Evolutionary conservation across 1,284 basidiomycete species (phyloP), one percentile per base, ranked within the genome.

Genomic region (Phellopilus nigrolimitatus): DNA sequence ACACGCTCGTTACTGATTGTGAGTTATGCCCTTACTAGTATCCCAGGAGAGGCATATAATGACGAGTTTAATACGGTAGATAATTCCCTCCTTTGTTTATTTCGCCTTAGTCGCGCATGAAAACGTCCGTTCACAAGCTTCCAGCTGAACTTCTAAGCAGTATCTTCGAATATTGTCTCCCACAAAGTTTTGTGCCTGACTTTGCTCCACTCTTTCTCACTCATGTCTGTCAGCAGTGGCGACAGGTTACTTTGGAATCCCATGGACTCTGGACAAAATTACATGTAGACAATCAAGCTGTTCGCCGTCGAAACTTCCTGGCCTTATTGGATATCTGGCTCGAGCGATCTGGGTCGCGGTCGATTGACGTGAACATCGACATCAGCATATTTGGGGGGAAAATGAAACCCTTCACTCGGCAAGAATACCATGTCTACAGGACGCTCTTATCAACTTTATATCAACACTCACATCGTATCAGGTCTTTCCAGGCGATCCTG

Each of bases 201-300:
- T 40, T 46, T 17, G 42, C 50, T 46, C 51, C 51, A 21, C 31
- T 53, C 19, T 38, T 53, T 5, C 39, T 53, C n/a, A 42, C 51
- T 15, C 51, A 53, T 41, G 51, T 53, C 8, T 53, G 38, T 28
- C 45, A 34, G 17, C 44, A 31, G 17, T 53, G 51, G 51, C 36
- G 46, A 13, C 7, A 19, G 1, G 45, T 53, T 6, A 46, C 36
- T 22, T n/a, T 43, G 15, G 51, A 40, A n/a, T 48, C 46, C 19
- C 51, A 21, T 31, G 42, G 42, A 13, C 46, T 53, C 13, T 53
- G 51, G 51, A 15, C 51, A 4, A 28, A 22, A 4, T 19, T 50
- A 28, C 38, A 34, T 12, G 34, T 50, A 10, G 31, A 42, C 21
- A 50, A 50, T 27, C 33, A 27, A 8, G 48, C 48, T 31, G 27